Evolutionary conservation across 495 filamentous ascomycete genomes (phyloP).

Genomic region (Apiosordaria backusii): DNA sequence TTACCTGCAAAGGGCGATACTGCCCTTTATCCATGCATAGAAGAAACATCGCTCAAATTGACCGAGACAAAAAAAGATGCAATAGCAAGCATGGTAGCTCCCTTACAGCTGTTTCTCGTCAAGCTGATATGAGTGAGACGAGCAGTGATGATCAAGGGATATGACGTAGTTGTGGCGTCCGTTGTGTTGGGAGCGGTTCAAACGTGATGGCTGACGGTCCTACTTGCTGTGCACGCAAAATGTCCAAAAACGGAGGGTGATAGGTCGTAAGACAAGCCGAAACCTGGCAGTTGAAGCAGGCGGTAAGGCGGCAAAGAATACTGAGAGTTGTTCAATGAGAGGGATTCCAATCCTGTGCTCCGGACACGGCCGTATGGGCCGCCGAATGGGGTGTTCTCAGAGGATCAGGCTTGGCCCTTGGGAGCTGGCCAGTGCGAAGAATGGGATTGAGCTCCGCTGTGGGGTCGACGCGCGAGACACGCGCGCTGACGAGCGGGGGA

Average conservation of each 20-base stretch:
- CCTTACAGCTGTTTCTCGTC: neutral
- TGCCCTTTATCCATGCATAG: no score
- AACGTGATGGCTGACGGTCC: no score
- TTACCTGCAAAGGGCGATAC: no score
- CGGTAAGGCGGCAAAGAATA: no score
- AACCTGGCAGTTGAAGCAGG: no score
- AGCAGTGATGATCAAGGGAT: neutral
- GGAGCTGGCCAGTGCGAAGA: neutral
- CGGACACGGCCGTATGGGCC: slow-evolving; percentile 4
- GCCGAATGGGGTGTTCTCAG: neutral
- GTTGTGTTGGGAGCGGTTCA: no score
- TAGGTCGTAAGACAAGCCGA: no score
- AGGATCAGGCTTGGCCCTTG: neutral
- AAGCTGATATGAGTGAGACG: no score
- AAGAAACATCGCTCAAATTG: no score
- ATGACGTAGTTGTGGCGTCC: neutral
- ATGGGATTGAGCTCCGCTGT: neutral
- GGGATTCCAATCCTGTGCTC: neutral
- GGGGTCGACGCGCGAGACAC: neutral
- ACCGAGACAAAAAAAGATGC: no score
- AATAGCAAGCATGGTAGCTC: neutral
- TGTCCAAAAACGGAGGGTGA: no score
- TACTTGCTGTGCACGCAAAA: no score
- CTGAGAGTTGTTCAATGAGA: neutral
- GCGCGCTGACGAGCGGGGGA: neutral